These are phyloP conservation scores for Luvunga scandens DNA, from an alignment of 345 rosid species.

Conservation along the genomic window DNA sequence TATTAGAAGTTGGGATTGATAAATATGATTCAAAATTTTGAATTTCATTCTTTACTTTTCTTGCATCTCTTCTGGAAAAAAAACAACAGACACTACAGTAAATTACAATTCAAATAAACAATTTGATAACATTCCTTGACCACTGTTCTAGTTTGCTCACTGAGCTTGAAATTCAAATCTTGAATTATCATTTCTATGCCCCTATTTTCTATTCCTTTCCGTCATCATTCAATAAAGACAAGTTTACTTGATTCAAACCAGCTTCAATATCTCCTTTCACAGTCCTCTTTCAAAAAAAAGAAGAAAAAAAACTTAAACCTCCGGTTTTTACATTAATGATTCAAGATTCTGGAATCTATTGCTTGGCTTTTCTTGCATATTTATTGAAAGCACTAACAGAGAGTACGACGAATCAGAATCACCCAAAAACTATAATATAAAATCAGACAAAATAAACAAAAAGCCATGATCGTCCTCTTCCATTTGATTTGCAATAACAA, in stretches of 20 bases:
- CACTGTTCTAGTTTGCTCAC: background rate
- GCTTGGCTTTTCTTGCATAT: background rate
- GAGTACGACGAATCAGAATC: background rate
- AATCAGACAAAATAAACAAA: too few relatives aligned
- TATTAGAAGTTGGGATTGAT: background rate
- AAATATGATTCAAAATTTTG: background rate
- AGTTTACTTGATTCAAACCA: background rate
- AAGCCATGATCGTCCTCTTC: background rate
- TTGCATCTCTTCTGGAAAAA: background rate
- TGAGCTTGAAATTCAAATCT: background rate
- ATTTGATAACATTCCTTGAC: background rate
- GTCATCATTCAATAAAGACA: background rate
- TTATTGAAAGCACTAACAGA: background rate
- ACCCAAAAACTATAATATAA: too few relatives aligned
- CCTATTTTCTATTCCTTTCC: background rate
- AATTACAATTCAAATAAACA: background rate
- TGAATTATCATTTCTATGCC: background rate
- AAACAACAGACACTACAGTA: too few relatives aligned
- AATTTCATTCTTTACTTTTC: background rate
- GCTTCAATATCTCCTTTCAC: background rate
- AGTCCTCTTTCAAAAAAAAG: background rate
- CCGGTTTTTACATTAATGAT: background rate
- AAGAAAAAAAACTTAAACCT: too few relatives aligned
- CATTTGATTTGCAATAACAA: background rate
- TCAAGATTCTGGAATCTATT: background rate